Percentiles rank a stretch among this genome's conserved stretches.
Conservation (phyloP, 768 basidiomycete species). For the Asterophora parasitica region DNA sequence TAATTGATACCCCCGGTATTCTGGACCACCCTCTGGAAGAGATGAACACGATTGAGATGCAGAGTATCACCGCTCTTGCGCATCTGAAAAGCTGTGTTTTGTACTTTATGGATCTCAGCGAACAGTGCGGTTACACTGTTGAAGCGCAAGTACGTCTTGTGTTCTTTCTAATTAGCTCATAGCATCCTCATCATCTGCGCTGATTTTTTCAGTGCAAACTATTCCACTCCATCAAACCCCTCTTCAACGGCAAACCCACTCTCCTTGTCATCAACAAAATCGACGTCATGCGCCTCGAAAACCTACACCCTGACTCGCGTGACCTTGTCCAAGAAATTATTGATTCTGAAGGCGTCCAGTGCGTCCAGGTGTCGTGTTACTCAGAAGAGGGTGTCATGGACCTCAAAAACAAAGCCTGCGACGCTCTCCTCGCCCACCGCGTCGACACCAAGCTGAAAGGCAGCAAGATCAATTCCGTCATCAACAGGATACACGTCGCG, state of each 20-base stretch:
- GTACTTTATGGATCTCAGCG: constrained; percentile 98
- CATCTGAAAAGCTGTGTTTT: constrained; percentile 91
- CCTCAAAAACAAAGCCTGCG: constrained; percentile 93
- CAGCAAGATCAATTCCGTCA: constrained; percentile 84
- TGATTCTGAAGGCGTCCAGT: constrained; percentile 61
- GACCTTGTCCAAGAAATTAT: constrained; percentile 87
- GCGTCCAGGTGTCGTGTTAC: constrained; percentile 87
- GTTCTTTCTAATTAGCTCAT: neutral
- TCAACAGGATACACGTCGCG: constrained; percentile 95
- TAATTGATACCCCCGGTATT: constrained; percentile 98
- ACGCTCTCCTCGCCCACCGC: constrained; percentile 89
- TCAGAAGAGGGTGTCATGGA: constrained; percentile 98
- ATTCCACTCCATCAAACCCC: constrained; percentile 98
- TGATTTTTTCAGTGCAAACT: constrained; percentile 81
- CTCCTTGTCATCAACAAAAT: constrained; percentile 98
- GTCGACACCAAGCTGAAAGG: constrained; percentile 95
- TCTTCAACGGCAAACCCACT: constrained; percentile 91
- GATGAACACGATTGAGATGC: constrained; percentile 99
- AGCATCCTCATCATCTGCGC: neutral
- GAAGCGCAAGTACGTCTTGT: constrained; percentile 77
- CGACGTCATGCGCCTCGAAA: constrained; percentile 85
- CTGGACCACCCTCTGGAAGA: constrained; percentile 98
- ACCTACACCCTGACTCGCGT: constrained; percentile 71
- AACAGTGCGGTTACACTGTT: constrained; percentile 96
- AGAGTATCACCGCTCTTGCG: constrained; percentile 96